These are phyloP conservation scores for Kwoniella sp. DNA, from an alignment of 768 basidiomycete genomes.

Conservation along the genomic window DNA sequence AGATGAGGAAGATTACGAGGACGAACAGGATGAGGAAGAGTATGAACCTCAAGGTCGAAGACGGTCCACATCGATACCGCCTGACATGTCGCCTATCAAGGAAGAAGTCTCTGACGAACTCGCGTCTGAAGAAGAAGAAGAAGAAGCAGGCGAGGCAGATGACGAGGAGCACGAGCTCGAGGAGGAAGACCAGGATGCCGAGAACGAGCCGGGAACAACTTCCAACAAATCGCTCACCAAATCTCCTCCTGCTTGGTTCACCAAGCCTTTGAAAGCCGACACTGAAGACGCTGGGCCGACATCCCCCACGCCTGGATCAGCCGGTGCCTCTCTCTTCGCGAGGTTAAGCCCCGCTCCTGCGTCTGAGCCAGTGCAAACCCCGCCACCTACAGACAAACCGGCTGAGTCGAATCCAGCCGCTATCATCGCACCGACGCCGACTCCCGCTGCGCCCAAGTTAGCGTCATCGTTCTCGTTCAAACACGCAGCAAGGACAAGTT, in stretches of 20 bases:
- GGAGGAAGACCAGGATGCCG: conserved; percentile 10
- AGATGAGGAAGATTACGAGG: conserved; percentile 24
- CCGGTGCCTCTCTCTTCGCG: conserved; percentile 23
- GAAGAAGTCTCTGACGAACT: conserved; percentile 30
- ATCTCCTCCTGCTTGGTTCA: conserved; percentile 41
- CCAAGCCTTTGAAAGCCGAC: conserved; percentile 22
- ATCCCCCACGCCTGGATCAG: conserved; percentile 9
- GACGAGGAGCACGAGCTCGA: conserved; percentile 20
- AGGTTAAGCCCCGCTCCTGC: conserved; percentile 19
- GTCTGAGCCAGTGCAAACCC: background rate
- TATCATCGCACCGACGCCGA: background rate
- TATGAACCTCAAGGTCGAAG: conserved; percentile 14
- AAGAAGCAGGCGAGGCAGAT: conserved; percentile 16
- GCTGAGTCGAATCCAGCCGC: background rate
- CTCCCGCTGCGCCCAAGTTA: conserved; percentile 14
- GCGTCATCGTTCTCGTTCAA: conserved; percentile 29
- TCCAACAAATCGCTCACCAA: conserved; percentile 14
- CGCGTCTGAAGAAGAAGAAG: conserved; percentile 22
- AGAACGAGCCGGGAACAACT: conserved; percentile 11
- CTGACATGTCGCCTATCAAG: conserved; percentile 36
- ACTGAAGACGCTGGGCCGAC: background rate
- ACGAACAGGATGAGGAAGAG: conserved; percentile 29
- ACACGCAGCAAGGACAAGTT: conserved; percentile 44
- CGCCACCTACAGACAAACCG: background rate
- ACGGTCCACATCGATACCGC: conserved; percentile 19